Conservation (phyloP, 441 rosid genomes). For the Kokia cookei region DNA sequence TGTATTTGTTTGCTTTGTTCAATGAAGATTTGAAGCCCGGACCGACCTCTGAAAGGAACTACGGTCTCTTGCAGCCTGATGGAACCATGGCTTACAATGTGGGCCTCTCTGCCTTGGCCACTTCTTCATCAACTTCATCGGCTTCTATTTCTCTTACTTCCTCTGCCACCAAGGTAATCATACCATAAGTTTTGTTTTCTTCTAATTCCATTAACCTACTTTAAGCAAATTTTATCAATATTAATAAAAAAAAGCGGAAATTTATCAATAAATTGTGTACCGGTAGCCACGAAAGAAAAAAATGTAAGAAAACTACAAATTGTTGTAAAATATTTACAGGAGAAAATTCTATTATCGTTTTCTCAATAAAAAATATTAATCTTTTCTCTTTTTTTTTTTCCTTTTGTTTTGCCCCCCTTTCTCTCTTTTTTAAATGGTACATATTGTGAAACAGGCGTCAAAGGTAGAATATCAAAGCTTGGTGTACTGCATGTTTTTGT, state of each 20-base stretch:
- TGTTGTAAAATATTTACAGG: not conserved
- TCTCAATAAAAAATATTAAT: not conserved
- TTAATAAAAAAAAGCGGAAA: not conserved
- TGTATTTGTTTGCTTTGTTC: conserved; percentile 61
- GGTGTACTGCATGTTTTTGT: conserved; percentile 55
- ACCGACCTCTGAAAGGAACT: conserved; percentile 68
- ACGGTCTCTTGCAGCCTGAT: conserved; percentile 62
- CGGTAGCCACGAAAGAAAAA: not conserved
- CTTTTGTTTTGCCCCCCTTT: not conserved
- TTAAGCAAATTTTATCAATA: not conserved
- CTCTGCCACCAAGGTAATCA: conserved; percentile 70
- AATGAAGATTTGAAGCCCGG: conserved; percentile 77
- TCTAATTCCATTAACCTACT: not conserved
- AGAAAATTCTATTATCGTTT: not conserved
- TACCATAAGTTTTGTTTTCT: conserved; percentile 16
- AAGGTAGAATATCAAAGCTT: conserved; percentile 54
- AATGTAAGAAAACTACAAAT: not conserved
- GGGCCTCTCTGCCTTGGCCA: conserved; percentile 56
- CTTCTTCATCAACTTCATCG: conserved; percentile 45
- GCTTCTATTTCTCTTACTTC: conserved; percentile 74
- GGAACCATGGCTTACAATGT: conserved; percentile 73
- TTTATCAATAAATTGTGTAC: not conserved
- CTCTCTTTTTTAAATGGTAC: conserved; percentile 25
- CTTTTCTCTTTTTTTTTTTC: conserved; percentile 4
- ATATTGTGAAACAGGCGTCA: conserved; percentile 53